These are phyloP conservation scores for Neurospora sp. DNA, from an alignment of 495 filamentous ascomycete species.

Conservation along the genomic window DNA sequence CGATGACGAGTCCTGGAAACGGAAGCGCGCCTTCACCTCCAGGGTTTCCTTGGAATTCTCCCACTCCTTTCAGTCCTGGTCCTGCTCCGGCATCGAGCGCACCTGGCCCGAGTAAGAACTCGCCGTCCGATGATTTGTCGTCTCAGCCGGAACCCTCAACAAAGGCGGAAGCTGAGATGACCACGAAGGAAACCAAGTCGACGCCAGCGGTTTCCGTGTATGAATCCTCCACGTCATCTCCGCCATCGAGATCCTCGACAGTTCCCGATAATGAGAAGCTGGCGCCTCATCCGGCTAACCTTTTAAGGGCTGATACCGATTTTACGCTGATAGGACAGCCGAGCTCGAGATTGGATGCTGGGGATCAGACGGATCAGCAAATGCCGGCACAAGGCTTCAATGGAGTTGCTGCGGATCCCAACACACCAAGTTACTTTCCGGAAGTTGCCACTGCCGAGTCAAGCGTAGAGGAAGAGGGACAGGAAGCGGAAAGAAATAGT, in stretches of 20 bases:
- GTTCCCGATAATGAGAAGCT: not conserved
- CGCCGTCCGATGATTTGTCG: not conserved
- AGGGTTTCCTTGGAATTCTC: not conserved
- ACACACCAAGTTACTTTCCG: not conserved
- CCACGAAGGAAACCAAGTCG: not conserved
- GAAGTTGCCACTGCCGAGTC: not conserved
- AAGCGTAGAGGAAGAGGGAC: not conserved
- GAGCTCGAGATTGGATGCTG: not conserved
- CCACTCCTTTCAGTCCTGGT: not conserved
- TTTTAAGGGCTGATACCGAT: not conserved
- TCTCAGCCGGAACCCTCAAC: not conserved
- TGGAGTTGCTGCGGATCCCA: not conserved
- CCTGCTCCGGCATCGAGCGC: not conserved
- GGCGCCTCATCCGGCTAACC: not conserved
- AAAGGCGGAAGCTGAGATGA: not conserved
- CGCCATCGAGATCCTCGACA: not conserved
- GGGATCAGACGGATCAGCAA: not conserved
- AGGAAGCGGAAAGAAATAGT: not conserved
- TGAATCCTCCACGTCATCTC: not conserved
- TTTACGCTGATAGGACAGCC: not conserved
- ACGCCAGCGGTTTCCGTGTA: not conserved
- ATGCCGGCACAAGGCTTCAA: not conserved
- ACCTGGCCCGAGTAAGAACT: not conserved
- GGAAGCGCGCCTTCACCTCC: not conserved
- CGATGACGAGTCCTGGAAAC: not conserved